phyloP scores from a whole-genome alignment of 2,329 filamentous ascomycete genomes.

The Claviceps pusilla region DNA sequence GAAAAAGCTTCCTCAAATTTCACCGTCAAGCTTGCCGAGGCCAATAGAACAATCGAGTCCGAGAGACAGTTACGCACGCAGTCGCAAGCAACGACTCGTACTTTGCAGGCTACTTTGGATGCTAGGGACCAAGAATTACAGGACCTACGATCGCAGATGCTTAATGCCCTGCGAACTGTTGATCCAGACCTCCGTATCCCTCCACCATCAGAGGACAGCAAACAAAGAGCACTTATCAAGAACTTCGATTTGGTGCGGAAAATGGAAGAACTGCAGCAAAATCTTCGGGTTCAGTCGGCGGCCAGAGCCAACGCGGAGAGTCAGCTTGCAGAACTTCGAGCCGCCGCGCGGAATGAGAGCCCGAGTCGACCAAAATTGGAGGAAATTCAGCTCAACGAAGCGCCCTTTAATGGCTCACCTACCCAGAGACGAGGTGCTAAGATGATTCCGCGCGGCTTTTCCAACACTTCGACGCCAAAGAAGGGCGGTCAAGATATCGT shows the following conservation, averaged over 20 bases:
- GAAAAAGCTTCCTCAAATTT: slow-evolving; percentile 74
- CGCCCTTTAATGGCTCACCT: slow-evolving; percentile 58
- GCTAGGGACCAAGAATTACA: slow-evolving; percentile 66
- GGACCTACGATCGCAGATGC: slow-evolving; percentile 64
- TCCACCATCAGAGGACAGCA: slow-evolving; percentile 40
- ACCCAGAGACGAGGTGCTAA: slow-evolving; percentile 49
- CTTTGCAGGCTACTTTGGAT: slow-evolving; percentile 66
- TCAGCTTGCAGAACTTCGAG: slow-evolving; percentile 65
- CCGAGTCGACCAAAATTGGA: slow-evolving; percentile 63
- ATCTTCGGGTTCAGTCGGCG: slow-evolving; percentile 68
- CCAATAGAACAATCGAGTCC: slow-evolving; percentile 77
- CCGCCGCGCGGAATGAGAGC: slow-evolving; percentile 55
- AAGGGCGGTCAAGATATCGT: slow-evolving; percentile 50
- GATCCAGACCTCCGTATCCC: slow-evolving; percentile 57
- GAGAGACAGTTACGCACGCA: slow-evolving; percentile 75
- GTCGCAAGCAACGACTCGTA: slow-evolving; percentile 70
- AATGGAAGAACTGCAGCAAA: slow-evolving; percentile 77
- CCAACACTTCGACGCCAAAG: slow-evolving; percentile 63
- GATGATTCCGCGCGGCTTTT: slow-evolving; percentile 43
- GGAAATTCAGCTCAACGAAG: slow-evolving; percentile 75
- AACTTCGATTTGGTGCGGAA: slow-evolving; percentile 76
- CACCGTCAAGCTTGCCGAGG: slow-evolving; percentile 72
- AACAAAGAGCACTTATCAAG: slow-evolving; percentile 54
- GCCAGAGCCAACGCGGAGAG: slow-evolving; percentile 68
- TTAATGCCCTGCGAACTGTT: slow-evolving; percentile 72